phyloP scores from a whole-genome alignment of 768 basidiomycete species.

The Suillus brevipes region DNA sequence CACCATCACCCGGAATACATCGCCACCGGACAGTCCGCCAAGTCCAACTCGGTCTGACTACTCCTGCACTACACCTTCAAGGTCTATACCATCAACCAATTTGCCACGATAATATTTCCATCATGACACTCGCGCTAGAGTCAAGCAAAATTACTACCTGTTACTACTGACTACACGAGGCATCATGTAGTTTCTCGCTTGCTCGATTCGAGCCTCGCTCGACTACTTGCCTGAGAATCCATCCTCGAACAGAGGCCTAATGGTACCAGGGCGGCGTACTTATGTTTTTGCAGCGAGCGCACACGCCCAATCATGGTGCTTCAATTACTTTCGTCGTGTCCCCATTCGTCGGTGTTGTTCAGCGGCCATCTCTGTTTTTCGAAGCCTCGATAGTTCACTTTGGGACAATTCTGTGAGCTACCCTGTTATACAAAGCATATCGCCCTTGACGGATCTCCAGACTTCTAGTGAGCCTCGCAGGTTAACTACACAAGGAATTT shows the following conservation, averaged over 20 bases:
- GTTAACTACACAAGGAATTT: neutral
- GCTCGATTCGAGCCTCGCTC: neutral
- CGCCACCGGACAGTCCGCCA: neutral
- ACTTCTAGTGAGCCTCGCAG: neutral
- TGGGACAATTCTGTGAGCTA: neutral
- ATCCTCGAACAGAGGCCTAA: neutral
- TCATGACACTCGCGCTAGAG: too few species aligned
- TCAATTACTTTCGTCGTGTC: neutral
- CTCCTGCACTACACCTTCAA: neutral
- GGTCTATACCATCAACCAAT: neutral
- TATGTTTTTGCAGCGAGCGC: neutral
- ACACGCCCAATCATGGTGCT: neutral
- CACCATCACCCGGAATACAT: neutral
- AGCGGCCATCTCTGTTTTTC: slow-evolving; percentile 2
- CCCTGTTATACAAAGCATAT: neutral
- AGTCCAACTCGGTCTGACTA: neutral
- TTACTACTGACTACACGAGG: neutral
- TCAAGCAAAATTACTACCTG: neutral
- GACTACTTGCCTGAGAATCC: neutral
- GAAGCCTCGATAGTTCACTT: neutral
- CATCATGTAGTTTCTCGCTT: neutral
- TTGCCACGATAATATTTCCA: slow-evolving; percentile 2
- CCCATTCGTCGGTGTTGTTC: neutral
- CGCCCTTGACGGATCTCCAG: neutral
- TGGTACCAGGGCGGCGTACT: neutral